Conservation (phyloP, 2,329 filamentous ascomycete genomes). For the Pseudogymnoascus sp. region DNA sequence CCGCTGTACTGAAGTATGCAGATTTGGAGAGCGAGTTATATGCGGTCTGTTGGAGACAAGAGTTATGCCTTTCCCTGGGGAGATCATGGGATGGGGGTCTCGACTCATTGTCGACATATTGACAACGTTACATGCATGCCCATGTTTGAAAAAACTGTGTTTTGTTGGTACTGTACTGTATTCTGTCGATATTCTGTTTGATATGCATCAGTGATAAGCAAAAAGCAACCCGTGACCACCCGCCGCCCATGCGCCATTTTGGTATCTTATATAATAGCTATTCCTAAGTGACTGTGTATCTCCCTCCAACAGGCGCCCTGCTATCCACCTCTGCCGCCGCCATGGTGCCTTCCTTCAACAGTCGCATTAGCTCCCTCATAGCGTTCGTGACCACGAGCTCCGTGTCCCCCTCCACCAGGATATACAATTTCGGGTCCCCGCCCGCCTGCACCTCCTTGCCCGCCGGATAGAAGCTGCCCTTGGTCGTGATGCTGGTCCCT, state of each 20-base stretch:
- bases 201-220: neutral
- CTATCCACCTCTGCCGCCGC: constrained; percentile 82
- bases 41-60: neutral
- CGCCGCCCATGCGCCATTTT: neutral
- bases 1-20: no score
- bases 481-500: constrained; percentile 93
- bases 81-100: neutral
- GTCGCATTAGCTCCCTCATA: constrained; percentile 78
- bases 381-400: constrained; percentile 86
- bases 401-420: constrained; percentile 94
- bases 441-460: constrained; percentile 72
- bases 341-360: constrained; percentile 84
- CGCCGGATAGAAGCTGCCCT: constrained; percentile 78
- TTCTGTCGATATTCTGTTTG: neutral
- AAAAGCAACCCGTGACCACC: neutral
- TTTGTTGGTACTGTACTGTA: neutral
- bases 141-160: neutral
- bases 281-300: constrained; percentile 73
- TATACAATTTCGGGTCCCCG: constrained; percentile 89
- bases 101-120: neutral
- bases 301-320: constrained; percentile 66
- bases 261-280: neutral
- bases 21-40: neutral
- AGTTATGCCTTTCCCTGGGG: neutral
- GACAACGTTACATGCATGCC: neutral